Base-by-base conservation (phyloP, 78 protist genomes). In the Speleostelium caveatum region DNA sequence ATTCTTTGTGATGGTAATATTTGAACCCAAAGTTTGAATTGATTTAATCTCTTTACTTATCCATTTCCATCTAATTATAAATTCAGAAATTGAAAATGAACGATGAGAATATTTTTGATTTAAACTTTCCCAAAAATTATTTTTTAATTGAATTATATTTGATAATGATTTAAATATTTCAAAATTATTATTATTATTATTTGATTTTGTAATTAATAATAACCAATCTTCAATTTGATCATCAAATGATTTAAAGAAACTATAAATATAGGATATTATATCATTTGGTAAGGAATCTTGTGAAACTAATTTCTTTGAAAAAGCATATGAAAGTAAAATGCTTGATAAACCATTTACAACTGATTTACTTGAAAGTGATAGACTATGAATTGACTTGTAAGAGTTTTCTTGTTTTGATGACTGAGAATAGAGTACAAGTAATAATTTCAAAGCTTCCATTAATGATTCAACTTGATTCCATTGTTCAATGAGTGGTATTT, bases 31-130 rank as follows among this genome's bases (percentile, higher is more conserved):
- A 14, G 10, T 10, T 10, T 45, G 3, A 22, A 32, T 33, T 38
- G 7, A 5, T 8, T 45, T 55, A 0, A 80, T 6, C 19, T 80
- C 89, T 45, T 80, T 80, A 26, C 39, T 22, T n/a, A 80, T 80
- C 91, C 91, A 83, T 56, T 36, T 67, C 91, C 91, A 83, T 22
- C 91, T 33, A 69, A 83, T 69, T 22, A 69, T 60, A 60, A 83
- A 83, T 59, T 83, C 80, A 69, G 79, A 77, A 6, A 69, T 21
- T 30, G 38, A 41, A 33, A 83, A 83, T 61, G 76, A 4, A 10
- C 5, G 39, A 4, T 21, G 53, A n/a, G 24, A 68, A n/a, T n/a
- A n/a, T n/a, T n/a, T n/a, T n/a, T n/a, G n/a, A n/a, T n/a, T n/a
- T 28, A 62, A 45, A 53, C 66, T 49, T 32, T 33, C 36, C 75